Evolutionary conservation across 805 yeast genomes (phyloP).

Genomic region (Ogataea trehalophila): DNA sequence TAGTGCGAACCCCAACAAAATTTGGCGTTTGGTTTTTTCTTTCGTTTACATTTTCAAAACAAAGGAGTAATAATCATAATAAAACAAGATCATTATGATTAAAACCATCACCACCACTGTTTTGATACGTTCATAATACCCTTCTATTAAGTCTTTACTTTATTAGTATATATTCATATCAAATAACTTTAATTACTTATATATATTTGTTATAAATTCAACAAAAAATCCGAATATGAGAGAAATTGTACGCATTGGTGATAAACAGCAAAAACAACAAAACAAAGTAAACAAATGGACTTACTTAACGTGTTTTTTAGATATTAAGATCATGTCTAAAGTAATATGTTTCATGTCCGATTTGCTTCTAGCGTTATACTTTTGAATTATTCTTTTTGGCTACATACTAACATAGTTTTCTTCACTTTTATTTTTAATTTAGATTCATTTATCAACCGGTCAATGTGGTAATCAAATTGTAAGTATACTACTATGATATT

Average conservation of each 20-base stretch:
- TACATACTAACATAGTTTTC: constrained; percentile 9
- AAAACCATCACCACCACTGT: too few species aligned
- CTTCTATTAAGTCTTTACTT: neutral
- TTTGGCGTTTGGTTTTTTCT: constrained; percentile 17
- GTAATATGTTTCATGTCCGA: too few species aligned
- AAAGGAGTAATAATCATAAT: neutral
- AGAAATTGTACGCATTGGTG: constrained; percentile 27
- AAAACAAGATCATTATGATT: too few species aligned
- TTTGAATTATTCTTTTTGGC: too few species aligned
- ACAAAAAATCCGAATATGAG: constrained; percentile 17
- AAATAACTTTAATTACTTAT: neutral
- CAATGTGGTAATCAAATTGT: constrained; percentile 98
- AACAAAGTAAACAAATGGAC: neutral
- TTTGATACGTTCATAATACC: neutral
- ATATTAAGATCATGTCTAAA: neutral
- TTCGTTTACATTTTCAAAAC: constrained; percentile 17
- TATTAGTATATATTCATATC: constrained; percentile 1
- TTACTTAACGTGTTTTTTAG: neutral
- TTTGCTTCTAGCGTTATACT: too few species aligned
- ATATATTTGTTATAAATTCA: neutral
- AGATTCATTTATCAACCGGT: constrained; percentile 95
- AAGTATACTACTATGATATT: constrained; percentile 29
- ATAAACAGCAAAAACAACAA: neutral
- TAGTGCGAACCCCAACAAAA: constrained; percentile 12
- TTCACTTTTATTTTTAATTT: constrained; percentile 8